Evolutionary conservation across 2,329 filamentous ascomycete species (phyloP).

Genomic region (Westerdykella ornata): DNA sequence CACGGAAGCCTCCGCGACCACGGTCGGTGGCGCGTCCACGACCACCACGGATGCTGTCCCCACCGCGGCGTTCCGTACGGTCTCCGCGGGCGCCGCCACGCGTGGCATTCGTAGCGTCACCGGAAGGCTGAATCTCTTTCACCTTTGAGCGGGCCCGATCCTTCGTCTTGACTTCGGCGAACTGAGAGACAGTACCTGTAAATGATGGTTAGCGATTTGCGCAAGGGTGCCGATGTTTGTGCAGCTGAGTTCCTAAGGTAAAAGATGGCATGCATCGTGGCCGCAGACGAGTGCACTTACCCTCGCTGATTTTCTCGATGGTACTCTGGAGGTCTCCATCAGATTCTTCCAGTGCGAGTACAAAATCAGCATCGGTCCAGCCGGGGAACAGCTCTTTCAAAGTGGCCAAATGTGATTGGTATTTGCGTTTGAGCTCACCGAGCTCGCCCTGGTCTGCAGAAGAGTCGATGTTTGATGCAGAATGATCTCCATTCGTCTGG

Average conservation of each 20-base stretch:
- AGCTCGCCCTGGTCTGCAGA: slow-evolving; percentile 82
- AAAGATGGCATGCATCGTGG: slow-evolving; percentile 2
- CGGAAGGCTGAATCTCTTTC: slow-evolving; percentile 53
- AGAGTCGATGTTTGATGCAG: slow-evolving; percentile 50
- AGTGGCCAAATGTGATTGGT: slow-evolving; percentile 67
- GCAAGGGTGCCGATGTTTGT: slow-evolving; percentile 1
- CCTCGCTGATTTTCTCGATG: slow-evolving; percentile 73
- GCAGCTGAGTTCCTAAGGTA: not conserved
- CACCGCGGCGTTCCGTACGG: slow-evolving; percentile 24
- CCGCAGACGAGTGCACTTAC: slow-evolving; percentile 41
- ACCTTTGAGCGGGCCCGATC: slow-evolving; percentile 64
- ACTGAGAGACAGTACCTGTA: slow-evolving; percentile 70
- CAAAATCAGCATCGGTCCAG: slow-evolving; percentile 92
- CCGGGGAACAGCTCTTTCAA: slow-evolving; percentile 91
- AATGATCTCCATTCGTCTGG: slow-evolving; percentile 65
- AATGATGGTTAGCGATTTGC: slow-evolving; percentile 7
- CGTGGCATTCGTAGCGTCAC: slow-evolving; percentile 42
- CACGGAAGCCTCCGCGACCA: slow-evolving; percentile 46
- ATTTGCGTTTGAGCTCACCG: slow-evolving; percentile 84
- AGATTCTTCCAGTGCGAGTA: slow-evolving; percentile 86
- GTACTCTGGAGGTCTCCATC: slow-evolving; percentile 66
- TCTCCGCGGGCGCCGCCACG: slow-evolving; percentile 18
- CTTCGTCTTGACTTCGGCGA: slow-evolving; percentile 79
- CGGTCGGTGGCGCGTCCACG: slow-evolving; percentile 58
- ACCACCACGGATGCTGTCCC: slow-evolving; percentile 43